Evolutionary conservation across 108 stramenopile species (phyloP).

Genomic region (Pelagomonas calceolata): DNA sequence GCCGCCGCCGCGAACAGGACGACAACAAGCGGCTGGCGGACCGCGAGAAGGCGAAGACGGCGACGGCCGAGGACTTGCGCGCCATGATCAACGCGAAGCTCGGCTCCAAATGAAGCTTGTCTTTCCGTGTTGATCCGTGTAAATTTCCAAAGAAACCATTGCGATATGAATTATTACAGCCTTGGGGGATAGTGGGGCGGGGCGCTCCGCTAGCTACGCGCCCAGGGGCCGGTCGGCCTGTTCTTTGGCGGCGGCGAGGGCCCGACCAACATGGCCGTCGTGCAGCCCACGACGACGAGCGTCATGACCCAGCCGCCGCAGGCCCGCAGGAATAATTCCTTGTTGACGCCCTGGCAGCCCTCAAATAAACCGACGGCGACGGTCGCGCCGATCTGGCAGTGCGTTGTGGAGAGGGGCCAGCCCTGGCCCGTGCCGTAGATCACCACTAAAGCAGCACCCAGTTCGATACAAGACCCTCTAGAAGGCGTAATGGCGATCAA

Average conservation of each 20-base stretch:
- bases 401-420: slow-evolving; percentile 54
- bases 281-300: slow-evolving; percentile 27
- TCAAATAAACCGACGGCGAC: slow-evolving; percentile 46
- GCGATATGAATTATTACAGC: too few species aligned
- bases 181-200: too few species aligned
- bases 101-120: too few species aligned
- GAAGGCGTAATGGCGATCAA: slow-evolving; percentile 36
- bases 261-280: slow-evolving; percentile 21
- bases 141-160: too few species aligned
- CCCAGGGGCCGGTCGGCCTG: too few species aligned
- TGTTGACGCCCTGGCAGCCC: slow-evolving; percentile 37
- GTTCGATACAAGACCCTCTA: slow-evolving; percentile 45
- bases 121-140: too few species aligned
- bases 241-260: neutral
- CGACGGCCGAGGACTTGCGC: too few species aligned
- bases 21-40: too few species aligned
- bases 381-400: slow-evolving; percentile 53
- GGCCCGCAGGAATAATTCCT: slow-evolving; percentile 23
- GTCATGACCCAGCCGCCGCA: slow-evolving; percentile 38
- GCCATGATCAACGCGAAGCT: too few species aligned
- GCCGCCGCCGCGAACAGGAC: too few species aligned
- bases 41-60: too few species aligned
- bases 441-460: slow-evolving; percentile 45
- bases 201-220: too few species aligned
- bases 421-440: slow-evolving; percentile 50